A percentile compares a stretch with the other conserved stretches of the same genome.
Conservation (phyloP, 192 early-diverging fungal genomes). For the Phycomyces nitens region DNA sequence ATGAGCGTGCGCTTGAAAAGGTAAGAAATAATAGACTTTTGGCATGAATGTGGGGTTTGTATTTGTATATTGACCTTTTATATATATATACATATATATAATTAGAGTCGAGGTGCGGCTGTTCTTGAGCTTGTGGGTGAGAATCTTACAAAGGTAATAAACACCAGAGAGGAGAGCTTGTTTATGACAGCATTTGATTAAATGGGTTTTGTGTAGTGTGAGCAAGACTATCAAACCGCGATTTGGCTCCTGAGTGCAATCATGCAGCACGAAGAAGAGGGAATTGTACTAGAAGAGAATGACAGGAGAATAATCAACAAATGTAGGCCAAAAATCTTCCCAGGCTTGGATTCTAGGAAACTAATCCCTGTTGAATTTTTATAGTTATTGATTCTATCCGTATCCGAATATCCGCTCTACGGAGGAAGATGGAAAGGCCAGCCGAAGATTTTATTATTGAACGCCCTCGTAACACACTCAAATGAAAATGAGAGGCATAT, state of each 20-base stretch:
- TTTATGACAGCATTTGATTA: not conserved
- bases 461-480: no score
- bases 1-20: slow-evolving; percentile 69
- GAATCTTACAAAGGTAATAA: slow-evolving; percentile 44
- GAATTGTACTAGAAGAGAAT: slow-evolving; percentile 49
- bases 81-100: no score
- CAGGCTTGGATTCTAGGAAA: no score
- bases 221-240: slow-evolving; percentile 68
- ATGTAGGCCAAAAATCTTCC: no score
- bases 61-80: no score
- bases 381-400: slow-evolving; percentile 35
- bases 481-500: no score
- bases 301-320: slow-evolving; percentile 50
- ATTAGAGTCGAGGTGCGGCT: slow-evolving; percentile 56
- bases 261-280: slow-evolving; percentile 49
- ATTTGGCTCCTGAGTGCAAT: slow-evolving; percentile 77
- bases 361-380: no score
- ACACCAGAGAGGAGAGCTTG: not conserved
- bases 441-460: not conserved
- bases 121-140: slow-evolving; percentile 62
- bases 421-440: slow-evolving; percentile 21
- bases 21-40: slow-evolving; percentile 35
- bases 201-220: slow-evolving; percentile 38
- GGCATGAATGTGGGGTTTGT: no score
- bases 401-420: slow-evolving; percentile 22